Percentiles rank a stretch among this genome's conserved stretches.
These are phyloP conservation scores for Rhodotorula sp. DNA, from an alignment of 1,284 basidiomycete species.

Conservation along the genomic window DNA sequence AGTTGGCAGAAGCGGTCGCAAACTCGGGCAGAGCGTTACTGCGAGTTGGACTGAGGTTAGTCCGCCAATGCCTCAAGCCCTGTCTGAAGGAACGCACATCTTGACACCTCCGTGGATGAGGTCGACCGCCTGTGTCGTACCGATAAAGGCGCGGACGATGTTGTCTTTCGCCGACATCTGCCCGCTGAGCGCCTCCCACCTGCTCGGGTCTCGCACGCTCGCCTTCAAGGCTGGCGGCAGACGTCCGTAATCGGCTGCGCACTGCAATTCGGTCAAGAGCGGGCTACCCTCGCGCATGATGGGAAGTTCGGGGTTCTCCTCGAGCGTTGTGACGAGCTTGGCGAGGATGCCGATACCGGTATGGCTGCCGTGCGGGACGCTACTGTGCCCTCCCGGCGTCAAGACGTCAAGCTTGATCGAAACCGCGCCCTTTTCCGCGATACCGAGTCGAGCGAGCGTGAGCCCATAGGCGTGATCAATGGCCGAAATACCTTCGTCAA, in stretches of 20 bases:
- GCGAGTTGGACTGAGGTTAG: background rate
- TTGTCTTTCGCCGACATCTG: constrained; percentile 52
- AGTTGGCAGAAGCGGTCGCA: constrained; percentile 55
- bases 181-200: constrained; percentile 53
- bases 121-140: constrained; percentile 70
- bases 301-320: constrained; percentile 55
- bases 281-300: constrained; percentile 50
- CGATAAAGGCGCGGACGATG: constrained; percentile 54
- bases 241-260: constrained; percentile 56
- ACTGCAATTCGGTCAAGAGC: constrained; percentile 53
- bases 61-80: too few relatives aligned
- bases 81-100: constrained; percentile 46
- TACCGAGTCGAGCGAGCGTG: constrained; percentile 50
- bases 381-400: constrained; percentile 44
- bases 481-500: constrained; percentile 54
- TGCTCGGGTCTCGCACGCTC: constrained; percentile 50
- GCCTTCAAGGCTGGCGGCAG: constrained; percentile 53
- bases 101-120: constrained; percentile 67
- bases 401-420: constrained; percentile 40
- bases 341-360: constrained; percentile 62
- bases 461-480: constrained; percentile 48
- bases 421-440: constrained; percentile 54
- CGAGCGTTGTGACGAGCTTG: constrained; percentile 58
- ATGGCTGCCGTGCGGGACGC: constrained; percentile 38
- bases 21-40: constrained; percentile 40